phyloP scores from a whole-genome alignment of 768 basidiomycete genomes.

The Podaxis carcinomalis region DNA sequence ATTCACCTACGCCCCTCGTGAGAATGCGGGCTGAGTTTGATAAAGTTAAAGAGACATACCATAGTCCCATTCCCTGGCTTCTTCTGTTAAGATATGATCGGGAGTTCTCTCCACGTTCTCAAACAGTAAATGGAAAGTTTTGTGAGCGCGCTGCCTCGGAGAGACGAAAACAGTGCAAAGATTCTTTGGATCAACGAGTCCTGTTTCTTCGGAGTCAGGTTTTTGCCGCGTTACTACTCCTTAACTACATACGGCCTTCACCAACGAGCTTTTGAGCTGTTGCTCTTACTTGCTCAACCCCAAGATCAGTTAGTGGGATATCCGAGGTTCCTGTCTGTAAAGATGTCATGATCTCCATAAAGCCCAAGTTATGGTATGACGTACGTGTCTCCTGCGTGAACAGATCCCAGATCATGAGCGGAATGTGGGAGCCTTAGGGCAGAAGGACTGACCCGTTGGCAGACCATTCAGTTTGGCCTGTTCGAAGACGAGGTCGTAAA shows the following conservation, averaged over 20 bases:
- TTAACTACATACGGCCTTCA: slow-evolving; percentile 56
- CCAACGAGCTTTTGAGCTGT: slow-evolving; percentile 71
- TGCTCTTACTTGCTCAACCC: slow-evolving; percentile 64
- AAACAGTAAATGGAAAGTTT: slow-evolving; percentile 82
- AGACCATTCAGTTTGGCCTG: slow-evolving; percentile 95
- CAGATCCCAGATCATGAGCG: not conserved
- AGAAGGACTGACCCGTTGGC: slow-evolving; percentile 59
- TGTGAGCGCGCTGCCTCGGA: slow-evolving; percentile 82
- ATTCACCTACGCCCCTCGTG: slow-evolving; percentile 50
- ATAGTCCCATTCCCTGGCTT: slow-evolving; percentile 86
- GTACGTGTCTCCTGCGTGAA: slow-evolving; percentile 54
- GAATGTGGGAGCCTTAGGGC: not conserved
- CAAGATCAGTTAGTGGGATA: slow-evolving; percentile 78
- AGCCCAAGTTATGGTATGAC: slow-evolving; percentile 16
- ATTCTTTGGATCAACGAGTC: slow-evolving; percentile 74
- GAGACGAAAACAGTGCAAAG: slow-evolving; percentile 76
- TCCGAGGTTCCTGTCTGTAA: slow-evolving; percentile 80
- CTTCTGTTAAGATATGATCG: slow-evolving; percentile 56
- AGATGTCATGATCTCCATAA: not conserved
- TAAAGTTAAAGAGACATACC: slow-evolving; percentile 24
- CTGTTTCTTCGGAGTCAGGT: slow-evolving; percentile 29
- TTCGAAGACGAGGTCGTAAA: not conserved
- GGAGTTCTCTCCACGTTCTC: slow-evolving; percentile 37
- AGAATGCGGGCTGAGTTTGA: not conserved
- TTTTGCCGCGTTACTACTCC: not conserved